Evolutionary conservation across 2,329 filamentous ascomycete genomes (phyloP), one percentile per base, ranked within the genome.

Genomic region (Fusarium incarnatum): DNA sequence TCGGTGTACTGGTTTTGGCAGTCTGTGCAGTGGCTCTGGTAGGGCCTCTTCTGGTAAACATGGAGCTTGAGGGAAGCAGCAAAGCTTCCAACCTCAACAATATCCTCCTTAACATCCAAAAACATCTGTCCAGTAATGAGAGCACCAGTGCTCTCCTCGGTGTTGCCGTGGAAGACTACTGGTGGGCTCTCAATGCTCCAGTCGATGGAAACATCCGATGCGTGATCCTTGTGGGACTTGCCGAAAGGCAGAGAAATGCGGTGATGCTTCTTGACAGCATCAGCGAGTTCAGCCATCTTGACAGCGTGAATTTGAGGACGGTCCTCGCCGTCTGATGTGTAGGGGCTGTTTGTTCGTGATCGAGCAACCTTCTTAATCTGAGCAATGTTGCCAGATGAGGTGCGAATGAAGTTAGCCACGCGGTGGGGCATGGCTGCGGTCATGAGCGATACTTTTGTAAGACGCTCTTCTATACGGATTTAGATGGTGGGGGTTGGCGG

Each of bases 121-220:
- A 91, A 89, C 73, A 98, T 83, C 78, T 94, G 92, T 30, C 94
- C 94, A 2, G 94, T 97, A 53, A 98, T 88, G 64, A 98, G 84
- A 9, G 94, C 94, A 60, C 95, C 95, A 5, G 91, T 92, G 73
- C 94, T 97, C 71, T 88, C 86, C 67, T 90, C 86, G 1, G 92
- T 85, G 25, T 87, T 84, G 68, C 94, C 94, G 76, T 96, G 93
- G 81, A 97, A 91, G 47, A 98, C 88, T 20, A 95, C 86, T 5
- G 94, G 94, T 2, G 94, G 94, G 15, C 93, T 97, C 83, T 98
- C 94, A 68, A 98, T 91, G 73, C 82, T 84, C 83, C 85, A 88
- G 63, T 84, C 80, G 20, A 89, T 76, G 3, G 80, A 74, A 12
- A 84, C 83, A 60, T 81, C 80, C 3, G 80, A 75, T 56, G 80